Conservation (phyloP, 805 yeast genomes). For the Yamadazyma endophytica region DNA sequence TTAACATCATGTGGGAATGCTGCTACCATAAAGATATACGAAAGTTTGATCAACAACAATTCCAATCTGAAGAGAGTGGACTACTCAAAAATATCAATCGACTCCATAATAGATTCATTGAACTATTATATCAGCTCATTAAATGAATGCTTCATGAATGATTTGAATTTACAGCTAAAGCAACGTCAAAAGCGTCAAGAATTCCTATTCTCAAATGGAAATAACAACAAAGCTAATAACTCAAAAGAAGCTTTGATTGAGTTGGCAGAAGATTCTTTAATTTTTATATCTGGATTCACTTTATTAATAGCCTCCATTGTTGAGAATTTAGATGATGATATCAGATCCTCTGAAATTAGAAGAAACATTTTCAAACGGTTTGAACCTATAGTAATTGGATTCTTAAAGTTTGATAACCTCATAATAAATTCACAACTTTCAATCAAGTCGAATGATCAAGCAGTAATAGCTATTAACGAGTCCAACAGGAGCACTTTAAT, state of each 20-base stretch:
- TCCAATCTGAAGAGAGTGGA: constrained; percentile 30
- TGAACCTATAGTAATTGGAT: constrained; percentile 28
- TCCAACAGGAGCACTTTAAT: constrained; percentile 32
- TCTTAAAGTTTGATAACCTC: constrained; percentile 38
- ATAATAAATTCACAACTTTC: constrained; percentile 15
- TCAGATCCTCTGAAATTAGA: constrained; percentile 21
- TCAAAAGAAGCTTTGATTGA: constrained; percentile 41
- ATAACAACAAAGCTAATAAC: constrained; percentile 17
- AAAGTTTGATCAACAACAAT: constrained; percentile 26
- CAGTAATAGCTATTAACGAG: constrained; percentile 24
- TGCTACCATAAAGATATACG: constrained; percentile 42
- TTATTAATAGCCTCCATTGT: constrained; percentile 49
- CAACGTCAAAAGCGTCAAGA: constrained; percentile 33
- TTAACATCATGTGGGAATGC: constrained; percentile 58
- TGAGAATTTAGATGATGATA: constrained; percentile 20
- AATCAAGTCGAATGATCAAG: constrained; percentile 13
- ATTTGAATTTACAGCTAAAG: constrained; percentile 24
- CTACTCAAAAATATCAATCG: constrained; percentile 50
- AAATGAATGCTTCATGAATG: constrained; percentile 33
- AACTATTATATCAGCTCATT: constrained; percentile 49
- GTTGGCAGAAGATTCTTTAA: constrained; percentile 74
- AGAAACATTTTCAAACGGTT: constrained; percentile 28
- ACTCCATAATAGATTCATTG: constrained; percentile 49
- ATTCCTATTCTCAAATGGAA: constrained; percentile 15
- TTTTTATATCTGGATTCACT: constrained; percentile 70